Percentiles rank a stretch among this genome's conserved stretches.
phyloP scores from a whole-genome alignment of 2,329 filamentous ascomycete genomes.

The Apiospora marii region DNA sequence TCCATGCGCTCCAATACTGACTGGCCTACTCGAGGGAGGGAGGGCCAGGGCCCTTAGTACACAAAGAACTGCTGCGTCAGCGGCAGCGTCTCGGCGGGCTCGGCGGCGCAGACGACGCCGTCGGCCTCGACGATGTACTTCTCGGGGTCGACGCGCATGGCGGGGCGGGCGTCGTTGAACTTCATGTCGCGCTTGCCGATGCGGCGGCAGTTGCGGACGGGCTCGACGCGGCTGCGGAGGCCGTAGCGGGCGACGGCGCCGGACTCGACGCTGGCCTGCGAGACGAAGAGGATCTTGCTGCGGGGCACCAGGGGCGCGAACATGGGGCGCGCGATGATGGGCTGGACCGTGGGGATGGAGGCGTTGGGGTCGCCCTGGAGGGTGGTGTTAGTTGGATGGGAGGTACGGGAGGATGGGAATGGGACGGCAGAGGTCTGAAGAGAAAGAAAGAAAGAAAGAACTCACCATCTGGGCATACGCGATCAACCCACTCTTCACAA shows the following conservation, averaged over 20 bases:
- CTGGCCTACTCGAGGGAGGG: neutral
- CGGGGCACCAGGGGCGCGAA: conserved; percentile 78
- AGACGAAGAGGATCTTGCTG: conserved; percentile 85
- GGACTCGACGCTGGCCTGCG: conserved; percentile 70
- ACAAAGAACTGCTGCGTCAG: conserved; percentile 81
- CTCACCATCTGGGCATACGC: conserved; percentile 82
- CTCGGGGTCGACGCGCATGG: conserved; percentile 92
- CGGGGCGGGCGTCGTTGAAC: conserved; percentile 82
- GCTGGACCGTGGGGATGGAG: conserved; percentile 88
- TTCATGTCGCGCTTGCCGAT: conserved; percentile 90
- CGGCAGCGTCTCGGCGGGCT: conserved; percentile 74
- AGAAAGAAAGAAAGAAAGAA: conserved; percentile 27
- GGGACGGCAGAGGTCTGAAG: neutral
- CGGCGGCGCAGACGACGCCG: conserved; percentile 75
- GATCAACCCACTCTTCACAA: conserved; percentile 90
- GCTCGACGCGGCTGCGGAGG: conserved; percentile 80
- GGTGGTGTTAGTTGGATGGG: neutral
- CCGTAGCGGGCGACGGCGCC: conserved; percentile 76
- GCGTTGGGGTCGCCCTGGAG: conserved; percentile 78
- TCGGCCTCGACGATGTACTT: conserved; percentile 88
- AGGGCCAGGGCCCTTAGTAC: conserved; percentile 57
- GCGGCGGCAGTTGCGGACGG: conserved; percentile 77
- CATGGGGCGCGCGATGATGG: conserved; percentile 84
- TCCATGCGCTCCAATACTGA: neutral
- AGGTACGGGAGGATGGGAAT: neutral